Evolutionary conservation across 495 filamentous ascomycete genomes (phyloP).

Genomic region (Aspergillus heteromorphus): DNA sequence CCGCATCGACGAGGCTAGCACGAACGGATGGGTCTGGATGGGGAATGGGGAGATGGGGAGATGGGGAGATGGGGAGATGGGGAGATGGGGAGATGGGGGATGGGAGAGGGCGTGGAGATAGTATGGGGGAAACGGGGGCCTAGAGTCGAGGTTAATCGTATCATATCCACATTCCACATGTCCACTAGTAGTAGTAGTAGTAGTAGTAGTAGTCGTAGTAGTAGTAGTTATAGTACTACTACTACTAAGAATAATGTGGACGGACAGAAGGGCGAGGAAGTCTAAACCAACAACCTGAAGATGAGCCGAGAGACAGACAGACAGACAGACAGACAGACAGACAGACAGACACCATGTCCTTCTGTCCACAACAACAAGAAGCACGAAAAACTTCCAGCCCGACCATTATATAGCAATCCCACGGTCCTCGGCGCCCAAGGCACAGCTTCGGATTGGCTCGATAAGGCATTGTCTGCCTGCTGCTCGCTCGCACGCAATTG

Average conservation of each 20-base stretch:
- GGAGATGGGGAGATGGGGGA: too few species aligned
- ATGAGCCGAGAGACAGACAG: not conserved
- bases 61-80: too few species aligned
- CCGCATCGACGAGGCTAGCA: not conserved
- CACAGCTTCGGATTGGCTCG: not conserved
- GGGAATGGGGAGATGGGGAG: too few species aligned
- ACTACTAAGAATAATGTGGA: not conserved
- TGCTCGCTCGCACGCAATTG: too few species aligned
- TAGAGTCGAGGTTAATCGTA: conserved; percentile 4
- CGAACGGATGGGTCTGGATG: not conserved
- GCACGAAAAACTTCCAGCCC: too few species aligned
- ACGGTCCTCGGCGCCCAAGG: not conserved
- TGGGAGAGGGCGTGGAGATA: conserved; percentile 14
- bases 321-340: not conserved
- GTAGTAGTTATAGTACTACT: not conserved
- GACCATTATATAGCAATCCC: not conserved
- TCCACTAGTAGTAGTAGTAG: too few species aligned
- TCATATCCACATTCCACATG: conserved; percentile 2
- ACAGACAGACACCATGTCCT: not conserved
- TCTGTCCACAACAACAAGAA: not conserved
- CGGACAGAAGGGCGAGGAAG: too few species aligned
- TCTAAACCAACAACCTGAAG: too few species aligned
- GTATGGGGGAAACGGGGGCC: not conserved
- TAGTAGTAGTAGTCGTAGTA: not conserved
- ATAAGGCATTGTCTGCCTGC: conserved; percentile 8